phyloP scores from a whole-genome alignment of 306 rosid genomes.

The Glycine soja region DNA sequence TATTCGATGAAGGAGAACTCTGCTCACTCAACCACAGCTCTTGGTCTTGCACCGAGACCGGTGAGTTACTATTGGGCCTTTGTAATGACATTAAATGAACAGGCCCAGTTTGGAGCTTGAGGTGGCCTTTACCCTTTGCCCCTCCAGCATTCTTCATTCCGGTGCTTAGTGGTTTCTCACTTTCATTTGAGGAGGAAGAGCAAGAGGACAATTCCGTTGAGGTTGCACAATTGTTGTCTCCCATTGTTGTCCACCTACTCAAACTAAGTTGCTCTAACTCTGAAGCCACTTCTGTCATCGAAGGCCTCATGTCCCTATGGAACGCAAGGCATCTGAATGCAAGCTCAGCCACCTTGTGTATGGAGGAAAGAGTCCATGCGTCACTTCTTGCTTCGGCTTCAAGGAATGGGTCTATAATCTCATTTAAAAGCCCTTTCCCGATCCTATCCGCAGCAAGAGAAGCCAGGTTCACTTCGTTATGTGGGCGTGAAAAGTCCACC shows the following conservation, averaged over 20 bases:
- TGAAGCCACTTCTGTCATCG: conserved; percentile 85
- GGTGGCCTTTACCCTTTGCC: conserved; percentile 41
- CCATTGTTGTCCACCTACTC: conserved; percentile 53
- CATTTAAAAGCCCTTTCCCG: conserved; percentile 66
- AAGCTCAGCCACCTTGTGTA: conserved; percentile 81
- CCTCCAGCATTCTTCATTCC: conserved; percentile 29
- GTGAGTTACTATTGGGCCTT: conserved; percentile 56
- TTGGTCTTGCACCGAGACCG: conserved; percentile 75
- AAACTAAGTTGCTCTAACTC: conserved; percentile 72
- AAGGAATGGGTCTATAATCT: conserved; percentile 77
- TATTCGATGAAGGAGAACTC: conserved; percentile 81
- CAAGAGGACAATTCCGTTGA: conserved; percentile 58
- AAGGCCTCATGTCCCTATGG: conserved; percentile 91
- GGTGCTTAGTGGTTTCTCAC: conserved; percentile 63
- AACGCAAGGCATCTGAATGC: conserved; percentile 93
- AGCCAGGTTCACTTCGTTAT: conserved; percentile 81
- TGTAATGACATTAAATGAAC: conserved; percentile 43
- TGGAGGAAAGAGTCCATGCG: conserved; percentile 57
- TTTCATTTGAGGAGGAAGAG: conserved; percentile 59
- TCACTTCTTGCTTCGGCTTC: conserved; percentile 47
- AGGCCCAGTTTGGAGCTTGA: conserved; percentile 38
- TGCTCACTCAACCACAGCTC: conserved; percentile 80
- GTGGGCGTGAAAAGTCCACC: conserved; percentile 84
- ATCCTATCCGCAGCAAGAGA: conserved; percentile 72
- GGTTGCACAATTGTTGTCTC: conserved; percentile 53